Evolutionary conservation across 306 rosid genomes (phyloP), one percentile per base, ranked within the genome.

Genomic region (Cucurbita argyrosperma): DNA sequence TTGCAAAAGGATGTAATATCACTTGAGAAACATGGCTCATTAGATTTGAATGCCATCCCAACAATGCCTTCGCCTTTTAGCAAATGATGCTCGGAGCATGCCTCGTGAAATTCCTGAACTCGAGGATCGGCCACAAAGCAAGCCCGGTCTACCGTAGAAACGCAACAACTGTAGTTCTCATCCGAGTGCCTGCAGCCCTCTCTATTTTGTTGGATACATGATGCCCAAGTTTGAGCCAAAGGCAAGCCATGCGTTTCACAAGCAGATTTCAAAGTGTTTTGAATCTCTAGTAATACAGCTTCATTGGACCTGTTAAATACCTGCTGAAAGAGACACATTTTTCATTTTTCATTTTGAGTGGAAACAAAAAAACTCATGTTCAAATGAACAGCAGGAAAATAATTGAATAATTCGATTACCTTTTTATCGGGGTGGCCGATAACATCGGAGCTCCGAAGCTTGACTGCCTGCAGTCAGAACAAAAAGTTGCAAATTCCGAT

Each of bases 21-120:
- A 37, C 71, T 51, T 59, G 91, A 87, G 85, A 95, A 91, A 85
- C 96, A 86, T 0, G 96, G 90, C 71, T 91, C 88, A 71, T 95
- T 95, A 10, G 96, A 89, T 90, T 75, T 70, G 65, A 89, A 91
- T 49, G 99, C 99, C 74, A 80, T 72, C 57, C 99, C 99, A 23
- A 83, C 95, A 56, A 95, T 80, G 60, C 99, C 99, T 91, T 89
- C 89, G 66, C 97, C 97, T 81, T 77, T 95, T 74, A 95, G 83
- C 88, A 95, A 82, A 87, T 95, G 99, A 87, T 91, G 97, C 77
- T 91, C 99, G 8, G 92, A 87, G 87, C 99, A 95, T 75, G 91
- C 96, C 90, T 95, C 97, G 1, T 95, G 96, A 76, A 95, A 95
- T 43, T 40, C 72, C 78, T 38, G 83, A 77, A 84, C 45, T 30